phyloP scores from a whole-genome alignment of 1,284 basidiomycete genomes.

The Pterulicium gracile region DNA sequence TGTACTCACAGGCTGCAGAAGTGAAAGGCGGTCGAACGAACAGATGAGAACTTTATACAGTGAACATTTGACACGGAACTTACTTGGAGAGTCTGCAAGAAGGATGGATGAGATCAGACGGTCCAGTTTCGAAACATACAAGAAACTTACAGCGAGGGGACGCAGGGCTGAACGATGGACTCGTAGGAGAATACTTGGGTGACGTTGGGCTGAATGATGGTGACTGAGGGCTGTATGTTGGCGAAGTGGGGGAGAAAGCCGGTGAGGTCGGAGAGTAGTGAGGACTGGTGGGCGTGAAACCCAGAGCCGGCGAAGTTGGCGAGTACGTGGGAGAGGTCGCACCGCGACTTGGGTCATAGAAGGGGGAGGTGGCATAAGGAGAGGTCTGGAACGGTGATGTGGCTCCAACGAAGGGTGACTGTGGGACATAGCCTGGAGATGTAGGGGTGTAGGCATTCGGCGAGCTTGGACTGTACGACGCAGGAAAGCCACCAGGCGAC shows the following conservation, averaged over 20 bases:
- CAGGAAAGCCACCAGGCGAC: constrained; percentile 68
- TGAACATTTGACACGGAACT: too few relatives aligned
- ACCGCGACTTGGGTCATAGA: constrained; percentile 55
- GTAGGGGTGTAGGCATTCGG: constrained; percentile 82
- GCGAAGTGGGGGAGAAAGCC: constrained; percentile 79
- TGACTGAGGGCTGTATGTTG: constrained; percentile 72
- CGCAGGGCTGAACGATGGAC: constrained; percentile 80
- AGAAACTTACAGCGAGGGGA: constrained; percentile 70
- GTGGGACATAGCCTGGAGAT: constrained; percentile 73
- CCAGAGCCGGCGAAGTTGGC: constrained; percentile 72
- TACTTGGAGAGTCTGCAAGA: constrained; percentile 66
- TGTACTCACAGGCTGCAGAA: constrained; percentile 50
- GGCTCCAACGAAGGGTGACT: constrained; percentile 72
- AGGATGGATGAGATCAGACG: too few relatives aligned
- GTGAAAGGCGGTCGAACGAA: too few relatives aligned
- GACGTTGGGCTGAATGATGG: constrained; percentile 83
- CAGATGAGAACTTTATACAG: too few relatives aligned
- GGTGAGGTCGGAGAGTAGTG: constrained; percentile 81
- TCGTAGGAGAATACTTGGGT: constrained; percentile 76
- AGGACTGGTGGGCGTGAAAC: constrained; percentile 84
- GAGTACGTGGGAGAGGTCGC: constrained; percentile 81
- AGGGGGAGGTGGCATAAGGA: constrained; percentile 72
- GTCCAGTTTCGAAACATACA: too few relatives aligned
- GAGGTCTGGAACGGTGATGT: constrained; percentile 78
- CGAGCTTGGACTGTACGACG: constrained; percentile 69